Conservation (phyloP, 768 basidiomycete species). For the Russula ochroleuca region DNA sequence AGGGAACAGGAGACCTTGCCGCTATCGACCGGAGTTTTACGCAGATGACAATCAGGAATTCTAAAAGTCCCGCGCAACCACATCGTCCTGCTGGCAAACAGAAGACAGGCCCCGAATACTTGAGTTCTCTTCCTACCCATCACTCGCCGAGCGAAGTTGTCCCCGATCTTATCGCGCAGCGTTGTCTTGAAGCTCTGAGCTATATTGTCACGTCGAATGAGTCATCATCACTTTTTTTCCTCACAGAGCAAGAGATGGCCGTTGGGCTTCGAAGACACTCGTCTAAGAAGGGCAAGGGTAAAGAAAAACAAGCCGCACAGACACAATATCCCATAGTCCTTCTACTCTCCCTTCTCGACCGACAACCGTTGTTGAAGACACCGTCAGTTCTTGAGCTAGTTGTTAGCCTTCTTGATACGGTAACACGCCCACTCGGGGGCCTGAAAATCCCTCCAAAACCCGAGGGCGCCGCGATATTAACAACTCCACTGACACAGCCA, state of each 20-base stretch:
- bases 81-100: slow-evolving; percentile 63
- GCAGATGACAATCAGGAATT: slow-evolving; percentile 73
- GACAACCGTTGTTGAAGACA: slow-evolving; percentile 78
- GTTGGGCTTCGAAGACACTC: slow-evolving; percentile 63
- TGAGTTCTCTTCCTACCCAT: slow-evolving; percentile 46
- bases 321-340: slow-evolving; percentile 90
- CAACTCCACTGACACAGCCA: neutral
- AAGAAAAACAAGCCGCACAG: slow-evolving; percentile 78
- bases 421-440: slow-evolving; percentile 76
- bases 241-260: slow-evolving; percentile 90
- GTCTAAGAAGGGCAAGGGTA: slow-evolving; percentile 90
- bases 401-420: slow-evolving; percentile 78
- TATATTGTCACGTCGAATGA: slow-evolving; percentile 87
- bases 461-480: slow-evolving; percentile 3
- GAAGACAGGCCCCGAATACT: slow-evolving; percentile 52
- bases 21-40: slow-evolving; percentile 92
- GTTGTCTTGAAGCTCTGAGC: slow-evolving; percentile 86
- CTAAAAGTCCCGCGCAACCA: slow-evolving; percentile 45
- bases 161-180: slow-evolving; percentile 90
- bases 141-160: slow-evolving; percentile 70
- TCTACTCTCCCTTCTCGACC: slow-evolving; percentile 81
- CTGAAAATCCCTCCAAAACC: slow-evolving; percentile 51
- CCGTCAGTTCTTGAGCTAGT: slow-evolving; percentile 92
- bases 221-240: slow-evolving; percentile 84
- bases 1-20: slow-evolving; percentile 87